Evolutionary conservation across 2,329 filamentous ascomycete species (phyloP), one percentile per base, ranked within the genome.

Genomic region (Curvularia spicifera): DNA sequence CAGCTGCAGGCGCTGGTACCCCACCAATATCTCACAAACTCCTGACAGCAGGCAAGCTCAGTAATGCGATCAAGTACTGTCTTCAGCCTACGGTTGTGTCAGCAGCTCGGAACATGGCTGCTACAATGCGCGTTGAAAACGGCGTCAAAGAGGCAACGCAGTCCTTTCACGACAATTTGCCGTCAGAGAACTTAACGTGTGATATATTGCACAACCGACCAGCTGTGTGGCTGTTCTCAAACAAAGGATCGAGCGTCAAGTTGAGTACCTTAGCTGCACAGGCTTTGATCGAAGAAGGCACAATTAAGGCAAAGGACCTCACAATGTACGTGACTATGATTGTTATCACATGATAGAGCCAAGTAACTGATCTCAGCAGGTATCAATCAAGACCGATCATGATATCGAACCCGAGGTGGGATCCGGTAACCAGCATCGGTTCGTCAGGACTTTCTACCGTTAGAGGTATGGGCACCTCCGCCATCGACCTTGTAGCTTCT

Each of bases 1-100:
- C 67, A n/a, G 57, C 61, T 44, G 70, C 72, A 26, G 71, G 67
- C 20, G 70, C 73, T 20, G 73, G 71, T 1, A 71, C 73, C 0
- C 44, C 42, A 1, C 72, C 72, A 3, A 70, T 73, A 10, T 65
- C 56, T 0, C 65, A 71, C 18, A 70, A 68, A 49, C 2, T 69
- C 63, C 53, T 75, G 67, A 71, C 68, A 59, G 37, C 44, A 59
- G 15, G 67, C 7, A 69, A 60, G 8, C 65, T 76, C 6, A 64
- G 66, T 0, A 57, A 65, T 13, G 65, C 66, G 2, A 75, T 75
- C 13, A 48, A 51, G 1, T 59, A 64, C 28, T 71, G 66, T 9
- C 60, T 74, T n/a, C 13, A 39, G 5, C 35, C 35, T 5, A 39
- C 15, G 15, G 63, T 62, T 1, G 56, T 47, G 13, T 31, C 48